These are phyloP conservation scores for Leishmania major DNA, from an alignment of 208 protist species.

Conservation along the genomic window DNA sequence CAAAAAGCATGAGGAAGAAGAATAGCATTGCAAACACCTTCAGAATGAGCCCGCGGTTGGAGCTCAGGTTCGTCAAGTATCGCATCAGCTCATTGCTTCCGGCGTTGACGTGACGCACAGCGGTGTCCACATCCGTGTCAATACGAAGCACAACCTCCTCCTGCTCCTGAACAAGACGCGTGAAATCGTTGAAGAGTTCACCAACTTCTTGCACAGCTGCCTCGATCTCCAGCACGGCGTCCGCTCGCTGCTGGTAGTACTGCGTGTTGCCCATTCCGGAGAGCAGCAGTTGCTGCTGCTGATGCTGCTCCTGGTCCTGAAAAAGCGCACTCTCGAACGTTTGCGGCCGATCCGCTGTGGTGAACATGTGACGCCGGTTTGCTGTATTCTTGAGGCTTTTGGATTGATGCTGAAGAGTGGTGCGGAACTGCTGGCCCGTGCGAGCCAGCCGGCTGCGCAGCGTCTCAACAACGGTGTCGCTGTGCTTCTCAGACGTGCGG, in stretches of 20 bases:
- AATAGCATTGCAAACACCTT: conserved; percentile 93
- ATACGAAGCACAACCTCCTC: conserved; percentile 91
- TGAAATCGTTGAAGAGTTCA: conserved; percentile 93
- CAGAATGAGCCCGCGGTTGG: conserved; percentile 93
- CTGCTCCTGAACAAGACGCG: conserved; percentile 91
- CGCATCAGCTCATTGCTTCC: conserved; percentile 92
- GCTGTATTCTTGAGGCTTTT: conserved; percentile 77
- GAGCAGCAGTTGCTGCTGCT: conserved; percentile 77
- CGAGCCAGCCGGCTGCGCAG: conserved; percentile 69
- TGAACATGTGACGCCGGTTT: conserved; percentile 81
- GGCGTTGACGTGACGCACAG: conserved; percentile 88
- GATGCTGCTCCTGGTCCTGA: conserved; percentile 82
- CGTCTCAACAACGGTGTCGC: conserved; percentile 77
- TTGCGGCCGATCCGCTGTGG: conserved; percentile 71
- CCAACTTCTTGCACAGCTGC: conserved; percentile 89
- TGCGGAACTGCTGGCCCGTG: conserved; percentile 86
- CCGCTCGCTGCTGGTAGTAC: conserved; percentile 82
- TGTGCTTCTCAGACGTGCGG: conserved; percentile 42
- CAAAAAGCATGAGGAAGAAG: conserved; percentile 93
- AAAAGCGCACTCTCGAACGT: conserved; percentile 91
- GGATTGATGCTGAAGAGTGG: conserved; percentile 79
- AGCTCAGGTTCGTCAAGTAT: conserved; percentile 86
- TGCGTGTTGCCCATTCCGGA: conserved; percentile 59
- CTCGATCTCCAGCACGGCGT: conserved; percentile 90
- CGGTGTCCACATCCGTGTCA: conserved; percentile 85